These are phyloP conservation scores for Catharanthus roseus DNA, from an alignment of 257 asterid species.

Conservation along the genomic window DNA sequence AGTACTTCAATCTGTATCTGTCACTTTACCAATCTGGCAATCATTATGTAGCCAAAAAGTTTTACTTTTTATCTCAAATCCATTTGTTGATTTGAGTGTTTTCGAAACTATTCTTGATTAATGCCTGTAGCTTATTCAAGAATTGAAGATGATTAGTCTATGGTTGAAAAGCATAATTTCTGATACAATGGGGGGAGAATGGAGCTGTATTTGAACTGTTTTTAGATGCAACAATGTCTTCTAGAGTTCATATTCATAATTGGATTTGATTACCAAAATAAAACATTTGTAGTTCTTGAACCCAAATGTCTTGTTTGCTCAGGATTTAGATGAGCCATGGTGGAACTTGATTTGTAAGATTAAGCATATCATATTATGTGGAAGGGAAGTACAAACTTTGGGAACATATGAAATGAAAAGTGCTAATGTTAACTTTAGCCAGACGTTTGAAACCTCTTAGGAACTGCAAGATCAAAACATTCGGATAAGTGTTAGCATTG, in stretches of 20 bases:
- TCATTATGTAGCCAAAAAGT: not conserved
- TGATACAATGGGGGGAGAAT: not conserved
- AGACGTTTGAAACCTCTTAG: not conserved
- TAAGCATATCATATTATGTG: not conserved
- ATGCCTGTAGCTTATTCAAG: not conserved
- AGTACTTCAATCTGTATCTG: not conserved
- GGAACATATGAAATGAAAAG: not conserved
- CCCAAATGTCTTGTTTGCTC: not conserved
- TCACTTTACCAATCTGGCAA: not conserved
- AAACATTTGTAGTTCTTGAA: not conserved
- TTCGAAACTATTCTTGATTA: not conserved
- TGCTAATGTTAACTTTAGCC: not conserved
- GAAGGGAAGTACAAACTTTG: not conserved
- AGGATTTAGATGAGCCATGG: not conserved
- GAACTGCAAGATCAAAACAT: not conserved
- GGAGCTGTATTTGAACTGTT: not conserved
- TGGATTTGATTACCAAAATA: not conserved
- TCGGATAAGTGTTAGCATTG: not conserved
- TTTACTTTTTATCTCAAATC: not conserved
- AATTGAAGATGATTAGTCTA: not conserved
- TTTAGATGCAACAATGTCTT: not conserved
- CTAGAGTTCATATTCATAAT: not conserved
- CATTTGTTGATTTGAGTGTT: not conserved
- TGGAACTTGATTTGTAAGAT: not conserved
- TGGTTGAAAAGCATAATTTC: not conserved